These are phyloP conservation scores for Nothophytophthora sp. DNA, from an alignment of 352 stramenopile genomes.

Conservation along the genomic window DNA sequence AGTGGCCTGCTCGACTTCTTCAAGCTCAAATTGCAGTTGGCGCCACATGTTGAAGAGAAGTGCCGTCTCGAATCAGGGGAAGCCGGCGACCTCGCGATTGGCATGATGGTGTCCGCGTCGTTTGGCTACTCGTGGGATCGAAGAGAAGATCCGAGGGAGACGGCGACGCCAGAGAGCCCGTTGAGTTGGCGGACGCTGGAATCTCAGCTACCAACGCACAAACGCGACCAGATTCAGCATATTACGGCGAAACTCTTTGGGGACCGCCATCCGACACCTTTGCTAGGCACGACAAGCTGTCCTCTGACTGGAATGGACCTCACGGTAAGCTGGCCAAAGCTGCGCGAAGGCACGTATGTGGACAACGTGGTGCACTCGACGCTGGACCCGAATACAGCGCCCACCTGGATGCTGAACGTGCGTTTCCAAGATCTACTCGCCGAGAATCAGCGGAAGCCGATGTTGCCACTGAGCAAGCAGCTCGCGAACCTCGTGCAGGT, in stretches of 20 bases:
- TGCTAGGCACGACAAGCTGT: slow-evolving; percentile 35
- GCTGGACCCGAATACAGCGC: slow-evolving; percentile 60
- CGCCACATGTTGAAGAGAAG: slow-evolving; percentile 58
- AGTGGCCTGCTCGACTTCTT: slow-evolving; percentile 83
- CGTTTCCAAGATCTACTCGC: slow-evolving; percentile 43
- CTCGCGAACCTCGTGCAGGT: slow-evolving; percentile 72
- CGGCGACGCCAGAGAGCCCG: slow-evolving; percentile 9
- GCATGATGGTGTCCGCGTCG: slow-evolving; percentile 68
- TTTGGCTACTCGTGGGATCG: slow-evolving; percentile 64
- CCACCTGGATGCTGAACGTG: slow-evolving; percentile 61
- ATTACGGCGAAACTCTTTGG: slow-evolving; percentile 45
- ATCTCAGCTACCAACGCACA: slow-evolving; percentile 11
- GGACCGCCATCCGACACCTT: slow-evolving; percentile 18
- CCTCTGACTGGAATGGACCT: slow-evolving; percentile 62
- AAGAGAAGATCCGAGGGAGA: slow-evolving; percentile 47
- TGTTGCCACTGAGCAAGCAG: slow-evolving; percentile 62
- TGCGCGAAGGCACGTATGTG: slow-evolving; percentile 81
- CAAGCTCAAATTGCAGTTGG: slow-evolving; percentile 75
- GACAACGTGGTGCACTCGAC: slow-evolving; percentile 87
- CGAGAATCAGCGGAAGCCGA: slow-evolving; percentile 54
- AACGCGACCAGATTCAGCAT: slow-evolving; percentile 20
- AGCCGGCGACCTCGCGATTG: slow-evolving; percentile 38
- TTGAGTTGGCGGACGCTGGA: slow-evolving; percentile 28
- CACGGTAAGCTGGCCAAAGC: slow-evolving; percentile 61
- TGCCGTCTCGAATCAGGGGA: slow-evolving; percentile 46